Evolutionary conservation across 352 stramenopile genomes (phyloP), one percentile per base, ranked within the genome.

Genomic region (Phytophthora palmivora): DNA sequence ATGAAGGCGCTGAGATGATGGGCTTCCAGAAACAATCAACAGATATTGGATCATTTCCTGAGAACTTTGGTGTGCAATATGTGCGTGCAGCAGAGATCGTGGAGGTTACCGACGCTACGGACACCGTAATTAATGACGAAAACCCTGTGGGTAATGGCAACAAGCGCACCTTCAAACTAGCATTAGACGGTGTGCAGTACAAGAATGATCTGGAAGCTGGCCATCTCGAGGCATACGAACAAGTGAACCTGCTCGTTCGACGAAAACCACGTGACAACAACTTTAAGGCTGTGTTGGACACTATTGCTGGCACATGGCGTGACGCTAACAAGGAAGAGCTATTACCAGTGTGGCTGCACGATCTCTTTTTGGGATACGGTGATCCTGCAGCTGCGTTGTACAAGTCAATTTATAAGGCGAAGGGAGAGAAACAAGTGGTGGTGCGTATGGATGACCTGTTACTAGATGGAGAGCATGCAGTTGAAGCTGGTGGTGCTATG

Each of bases 241-340:
- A 77, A n/a, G 80, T 98, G 19, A 99, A 99, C 76, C 42, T 99
- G 6, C 63, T 99, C 11, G 78, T 99, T 18, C 82, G 97, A 37
- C 70, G 95, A 7, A 75, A 96, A 11, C 77, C 87, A 3, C 75
- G 82, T 32, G 85, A 96, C 22, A 99, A 98, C 64, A 98, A 98
- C 67, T 99, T 99, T 67, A 98, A 98, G 60, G 67, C 91, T 14
- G 82, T 98, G 10, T 60, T 99, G 9, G 88, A 98, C 57, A 97
- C 93, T n/a, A 89, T 98, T 16, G 28, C 56, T 19, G 45, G 45
- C 2, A 48, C 73, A 3, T 74, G 56, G 47, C 46, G 34, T 3
- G 43, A 75, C 28, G 54, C 56, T 30, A 71, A 69, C 43, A 73
- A 67, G 42, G 66, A 82, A 19, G 70, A 78, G 10, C 42, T 81